Evolutionary conservation across 2,329 filamentous ascomycete species (phyloP).

Genomic region (Fusarium sp.): DNA sequence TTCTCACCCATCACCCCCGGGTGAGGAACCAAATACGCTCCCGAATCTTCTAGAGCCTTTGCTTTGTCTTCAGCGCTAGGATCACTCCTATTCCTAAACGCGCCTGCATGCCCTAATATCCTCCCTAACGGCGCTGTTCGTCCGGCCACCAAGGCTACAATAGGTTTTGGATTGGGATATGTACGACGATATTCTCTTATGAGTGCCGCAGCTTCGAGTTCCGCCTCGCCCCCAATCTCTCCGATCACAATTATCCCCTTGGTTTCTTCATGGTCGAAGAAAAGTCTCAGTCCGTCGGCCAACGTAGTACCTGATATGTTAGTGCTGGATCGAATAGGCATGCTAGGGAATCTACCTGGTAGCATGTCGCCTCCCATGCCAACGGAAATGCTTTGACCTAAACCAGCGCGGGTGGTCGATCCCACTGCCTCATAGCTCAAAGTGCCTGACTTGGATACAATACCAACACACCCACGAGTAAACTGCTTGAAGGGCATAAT

Average conservation of each 20-base stretch:
- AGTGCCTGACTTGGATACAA: slow-evolving; percentile 84
- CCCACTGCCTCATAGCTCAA: slow-evolving; percentile 85
- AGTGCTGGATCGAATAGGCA: fast-evolving
- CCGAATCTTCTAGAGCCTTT: slow-evolving; percentile 52
- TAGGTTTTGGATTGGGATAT: slow-evolving; percentile 72
- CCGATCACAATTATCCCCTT: slow-evolving; percentile 79
- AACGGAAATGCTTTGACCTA: slow-evolving; percentile 82
- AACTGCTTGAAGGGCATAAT: slow-evolving; percentile 59
- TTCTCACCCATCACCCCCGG: slow-evolving; percentile 54
- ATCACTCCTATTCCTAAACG: too few relatives aligned
- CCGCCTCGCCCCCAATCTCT: slow-evolving; percentile 77
- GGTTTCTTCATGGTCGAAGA: slow-evolving; percentile 76
- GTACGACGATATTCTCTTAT: slow-evolving; percentile 71
- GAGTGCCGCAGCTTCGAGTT: slow-evolving; percentile 78
- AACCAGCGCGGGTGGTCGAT: slow-evolving; percentile 77
- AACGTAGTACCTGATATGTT: slow-evolving; percentile 67
- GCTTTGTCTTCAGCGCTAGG: slow-evolving; percentile 51
- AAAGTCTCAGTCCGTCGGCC: slow-evolving; percentile 75
- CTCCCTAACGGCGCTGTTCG: slow-evolving; percentile 69
- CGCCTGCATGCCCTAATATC: slow-evolving; percentile 81
- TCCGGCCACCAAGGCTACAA: slow-evolving; percentile 74
- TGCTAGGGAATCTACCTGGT: slow-evolving; percentile 60
- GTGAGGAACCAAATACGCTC: slow-evolving; percentile 55
- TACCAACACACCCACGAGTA: slow-evolving; percentile 73
- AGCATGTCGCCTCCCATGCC: slow-evolving; percentile 83